These are phyloP conservation scores for Gremmenia infestans DNA, from an alignment of 2,329 filamentous ascomycete species.

Conservation along the genomic window DNA sequence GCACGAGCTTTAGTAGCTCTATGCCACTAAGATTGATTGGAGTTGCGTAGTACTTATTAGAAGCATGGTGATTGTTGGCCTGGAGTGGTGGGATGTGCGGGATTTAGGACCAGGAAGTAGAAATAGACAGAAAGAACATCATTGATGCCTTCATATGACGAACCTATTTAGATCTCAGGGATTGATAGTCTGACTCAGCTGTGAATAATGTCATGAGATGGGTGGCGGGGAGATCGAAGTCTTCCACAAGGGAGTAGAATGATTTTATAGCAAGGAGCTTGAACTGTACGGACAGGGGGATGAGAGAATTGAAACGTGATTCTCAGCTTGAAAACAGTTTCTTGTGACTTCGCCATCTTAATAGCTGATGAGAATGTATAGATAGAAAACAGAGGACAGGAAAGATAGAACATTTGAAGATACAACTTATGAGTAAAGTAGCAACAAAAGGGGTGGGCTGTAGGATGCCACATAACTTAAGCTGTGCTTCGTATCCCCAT, in stretches of 20 bases:
- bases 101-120: slow-evolving; percentile 19
- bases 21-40: slow-evolving; percentile 11
- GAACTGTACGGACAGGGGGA: too few relatives aligned
- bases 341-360: not conserved
- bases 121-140: slow-evolving; percentile 21
- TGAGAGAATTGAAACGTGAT: not conserved
- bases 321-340: not conserved
- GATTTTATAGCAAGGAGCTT: too few relatives aligned
- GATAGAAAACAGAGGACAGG: not conserved
- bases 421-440: not conserved
- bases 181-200: slow-evolving; percentile 14
- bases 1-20: slow-evolving; percentile 8
- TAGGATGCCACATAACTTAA: not conserved
- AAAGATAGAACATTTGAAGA: not conserved
- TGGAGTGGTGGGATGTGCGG: slow-evolving; percentile 20
- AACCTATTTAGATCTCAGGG: slow-evolving; percentile 9
- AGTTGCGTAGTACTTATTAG: slow-evolving; percentile 23
- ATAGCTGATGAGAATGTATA: not conserved
- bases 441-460: not conserved
- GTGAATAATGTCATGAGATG: slow-evolving; percentile 20
- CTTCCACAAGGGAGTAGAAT: not conserved
- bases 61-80: slow-evolving; percentile 19
- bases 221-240: slow-evolving; percentile 22
- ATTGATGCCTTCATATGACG: slow-evolving; percentile 20
- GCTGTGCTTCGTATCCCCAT: not conserved